Evolutionary conservation across 768 basidiomycete genomes (phyloP).

Genomic region (Termitomyces bulborhizus): DNA sequence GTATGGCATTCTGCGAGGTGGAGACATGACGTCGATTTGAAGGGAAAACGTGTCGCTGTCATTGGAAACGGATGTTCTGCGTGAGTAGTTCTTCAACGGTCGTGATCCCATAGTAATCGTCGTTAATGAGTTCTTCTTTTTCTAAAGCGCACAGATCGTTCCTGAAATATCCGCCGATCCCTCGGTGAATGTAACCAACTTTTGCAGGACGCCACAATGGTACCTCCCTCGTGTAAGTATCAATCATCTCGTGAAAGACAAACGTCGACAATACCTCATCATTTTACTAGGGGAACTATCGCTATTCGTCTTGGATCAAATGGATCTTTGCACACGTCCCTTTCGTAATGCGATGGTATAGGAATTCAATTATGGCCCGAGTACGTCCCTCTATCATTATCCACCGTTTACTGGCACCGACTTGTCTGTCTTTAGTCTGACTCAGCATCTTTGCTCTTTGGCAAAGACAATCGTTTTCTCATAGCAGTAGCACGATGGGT

Average conservation of each 20-base stretch:
- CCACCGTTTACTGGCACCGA: not conserved
- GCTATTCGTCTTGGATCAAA: conserved; percentile 38
- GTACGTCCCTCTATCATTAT: conserved; percentile 23
- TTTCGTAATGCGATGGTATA: conserved; percentile 39
- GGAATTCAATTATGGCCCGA: conserved; percentile 39
- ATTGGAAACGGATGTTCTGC: conserved; percentile 62
- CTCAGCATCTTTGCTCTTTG: conserved; percentile 29
- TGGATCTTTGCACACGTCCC: conserved; percentile 54
- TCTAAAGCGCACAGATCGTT: conserved; percentile 51
- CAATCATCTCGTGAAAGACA: not conserved
- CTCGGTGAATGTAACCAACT: conserved; percentile 46
- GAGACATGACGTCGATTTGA: conserved; percentile 46
- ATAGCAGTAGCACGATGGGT: conserved; percentile 27
- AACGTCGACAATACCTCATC: not conserved
- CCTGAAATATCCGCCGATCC: conserved; percentile 45
- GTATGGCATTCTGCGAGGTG: conserved; percentile 52
- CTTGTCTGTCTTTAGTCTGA: conserved; percentile 25
- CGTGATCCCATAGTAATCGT: not conserved
- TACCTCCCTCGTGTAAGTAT: conserved; percentile 41
- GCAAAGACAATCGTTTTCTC: conserved; percentile 31
- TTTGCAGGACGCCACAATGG: conserved; percentile 58
- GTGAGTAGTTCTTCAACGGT: conserved; percentile 24
- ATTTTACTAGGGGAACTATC: conserved; percentile 26
- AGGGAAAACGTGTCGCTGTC: conserved; percentile 50
- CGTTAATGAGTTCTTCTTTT: not conserved